These are phyloP conservation scores for Yamadazyma diospyri DNA, from an alignment of 1,139 yeast species.

Conservation along the genomic window DNA sequence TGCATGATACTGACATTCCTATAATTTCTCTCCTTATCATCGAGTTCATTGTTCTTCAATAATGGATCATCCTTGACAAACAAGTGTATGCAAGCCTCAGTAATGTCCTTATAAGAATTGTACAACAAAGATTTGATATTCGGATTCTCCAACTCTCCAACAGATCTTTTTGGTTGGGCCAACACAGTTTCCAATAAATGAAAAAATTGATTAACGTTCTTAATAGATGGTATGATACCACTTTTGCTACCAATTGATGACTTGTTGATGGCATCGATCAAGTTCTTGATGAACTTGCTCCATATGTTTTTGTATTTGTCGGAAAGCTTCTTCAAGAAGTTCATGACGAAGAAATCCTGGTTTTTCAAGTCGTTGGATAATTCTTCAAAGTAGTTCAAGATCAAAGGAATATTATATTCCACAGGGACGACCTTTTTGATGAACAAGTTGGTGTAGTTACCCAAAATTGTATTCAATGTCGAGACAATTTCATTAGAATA, in stretches of 20 bases:
- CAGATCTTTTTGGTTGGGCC: slow-evolving; percentile 17
- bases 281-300: slow-evolving; percentile 56
- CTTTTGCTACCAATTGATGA: slow-evolving; percentile 43
- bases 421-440: slow-evolving; percentile 36
- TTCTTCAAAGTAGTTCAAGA: slow-evolving; percentile 39
- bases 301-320: slow-evolving; percentile 55
- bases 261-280: slow-evolving; percentile 51
- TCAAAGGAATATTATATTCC: slow-evolving; percentile 34
- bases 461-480: slow-evolving; percentile 54
- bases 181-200: slow-evolving; percentile 33
- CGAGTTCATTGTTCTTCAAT: slow-evolving; percentile 43
- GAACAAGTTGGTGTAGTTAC: slow-evolving; percentile 38
- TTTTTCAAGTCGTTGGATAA: slow-evolving; percentile 43
- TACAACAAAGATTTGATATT: slow-evolving; percentile 35
- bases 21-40: slow-evolving; percentile 56
- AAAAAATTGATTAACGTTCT: slow-evolving; percentile 32
- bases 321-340: slow-evolving; percentile 47
- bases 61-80: slow-evolving; percentile 43
- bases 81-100: slow-evolving; percentile 34
- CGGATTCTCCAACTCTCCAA: slow-evolving; percentile 19
- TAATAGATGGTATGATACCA: slow-evolving; percentile 34
- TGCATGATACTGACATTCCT: slow-evolving; percentile 60
- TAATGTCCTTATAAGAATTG: slow-evolving; percentile 37
- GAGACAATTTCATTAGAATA: slow-evolving; percentile 53
- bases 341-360: slow-evolving; percentile 61